Evolutionary conservation across 1,284 basidiomycete genomes (phyloP).

Genomic region (Violaceomyces palustris): DNA sequence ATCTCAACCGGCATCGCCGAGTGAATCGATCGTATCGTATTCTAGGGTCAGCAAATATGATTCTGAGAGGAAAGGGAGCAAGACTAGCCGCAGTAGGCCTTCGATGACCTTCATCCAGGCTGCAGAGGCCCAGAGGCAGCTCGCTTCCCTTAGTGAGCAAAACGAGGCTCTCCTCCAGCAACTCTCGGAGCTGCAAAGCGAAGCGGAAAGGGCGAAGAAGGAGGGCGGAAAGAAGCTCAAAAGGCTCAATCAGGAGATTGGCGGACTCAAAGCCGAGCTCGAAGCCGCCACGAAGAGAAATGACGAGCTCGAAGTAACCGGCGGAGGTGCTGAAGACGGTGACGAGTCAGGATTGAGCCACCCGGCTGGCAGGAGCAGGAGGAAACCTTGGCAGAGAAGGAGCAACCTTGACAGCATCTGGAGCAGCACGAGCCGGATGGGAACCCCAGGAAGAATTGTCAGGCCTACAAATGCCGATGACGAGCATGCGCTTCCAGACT

Average conservation of each 20-base stretch:
- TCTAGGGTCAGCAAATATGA: too few species aligned
- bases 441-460: too few species aligned
- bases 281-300: constrained; percentile 36
- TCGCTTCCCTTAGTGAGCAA: constrained; percentile 31
- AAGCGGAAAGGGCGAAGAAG: constrained; percentile 31
- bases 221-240: constrained; percentile 32
- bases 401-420: too few species aligned
- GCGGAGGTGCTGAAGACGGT: too few species aligned
- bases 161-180: constrained; percentile 41
- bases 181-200: constrained; percentile 36
- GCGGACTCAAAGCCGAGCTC: constrained; percentile 37
- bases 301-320: constrained; percentile 38
- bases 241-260: constrained; percentile 36
- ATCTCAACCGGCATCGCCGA: constrained; percentile 24
- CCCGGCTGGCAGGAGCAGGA: too few species aligned
- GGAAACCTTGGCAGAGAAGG: too few species aligned
- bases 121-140: constrained; percentile 31
- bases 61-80: too few species aligned
- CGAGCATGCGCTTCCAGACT: too few species aligned
- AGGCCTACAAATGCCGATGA: too few species aligned
- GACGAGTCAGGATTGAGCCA: too few species aligned
- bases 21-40: constrained; percentile 12
- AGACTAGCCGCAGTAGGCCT: constrained; percentile 3
- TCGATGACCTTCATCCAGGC: constrained; percentile 18
- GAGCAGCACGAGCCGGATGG: too few species aligned